Evolutionary conservation across 345 rosid genomes (phyloP), one percentile per base, ranked within the genome.

Genomic region (Eucalyptus globulus): DNA sequence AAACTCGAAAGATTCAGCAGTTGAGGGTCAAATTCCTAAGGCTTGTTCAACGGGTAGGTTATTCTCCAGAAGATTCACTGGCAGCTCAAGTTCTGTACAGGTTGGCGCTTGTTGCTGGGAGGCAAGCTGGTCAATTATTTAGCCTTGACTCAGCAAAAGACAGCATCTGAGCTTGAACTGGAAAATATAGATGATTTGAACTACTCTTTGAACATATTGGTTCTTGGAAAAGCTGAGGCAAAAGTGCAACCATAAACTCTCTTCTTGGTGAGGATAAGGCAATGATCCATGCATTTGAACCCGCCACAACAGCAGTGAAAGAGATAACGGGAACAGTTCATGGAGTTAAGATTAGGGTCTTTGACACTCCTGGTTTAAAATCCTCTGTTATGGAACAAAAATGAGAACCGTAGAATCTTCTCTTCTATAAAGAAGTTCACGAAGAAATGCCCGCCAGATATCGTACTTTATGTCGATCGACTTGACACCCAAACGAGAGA

Each of bases 201-300:
- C 91, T 94, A 96, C 91, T 93, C 97, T 88, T 88, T 97, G 92
- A 98, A 94, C 93, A 93, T 97, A 90, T 92, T 98, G 91, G 98
- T 95, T 87, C 95, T 98, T 67, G 99, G 99, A 86, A 97, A 98
- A 93, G 93, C 98, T 16, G 98, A 89, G 99, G 99, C 17, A 98
- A 98, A 91, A 97, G 99, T 91, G 98, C 99, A 86, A 96, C 97
- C 45, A 94, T 96, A 86, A 97, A 97, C 92, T 95, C 99, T 62
- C 94, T 97, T 89, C 95, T 97, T 92, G 97, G 96, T 8, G 96
- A 96, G 89, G 94, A 93, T 90, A 97, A 93, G 91, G 90, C 97
- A 12, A 88, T 86, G 86, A 93, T 95, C 91, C 90, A 97, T 90
- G 97, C 99, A 43, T 97, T 97, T 93, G 96, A 94, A 88, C 93